Evolutionary conservation across 2,329 filamentous ascomycete genomes (phyloP).

Genomic region (Cladophialophora psammophila): DNA sequence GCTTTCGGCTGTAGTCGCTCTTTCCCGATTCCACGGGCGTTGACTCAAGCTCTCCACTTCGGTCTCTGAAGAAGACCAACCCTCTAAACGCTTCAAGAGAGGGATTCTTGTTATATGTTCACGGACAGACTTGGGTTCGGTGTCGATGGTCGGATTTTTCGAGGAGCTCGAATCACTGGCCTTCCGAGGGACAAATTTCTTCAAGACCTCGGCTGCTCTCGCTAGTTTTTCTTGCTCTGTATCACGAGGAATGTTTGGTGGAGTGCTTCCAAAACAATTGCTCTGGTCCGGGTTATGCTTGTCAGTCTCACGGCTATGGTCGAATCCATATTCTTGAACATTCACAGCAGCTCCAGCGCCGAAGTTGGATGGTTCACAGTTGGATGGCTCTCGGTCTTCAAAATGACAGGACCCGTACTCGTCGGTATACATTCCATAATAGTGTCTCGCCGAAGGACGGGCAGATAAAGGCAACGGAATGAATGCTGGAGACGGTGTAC

Average conservation of each 20-base stretch:
- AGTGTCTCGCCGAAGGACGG: not conserved
- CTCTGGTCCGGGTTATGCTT: not conserved
- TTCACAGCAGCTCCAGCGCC: not conserved
- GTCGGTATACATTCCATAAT: slow-evolving; percentile 14
- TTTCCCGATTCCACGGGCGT: not conserved
- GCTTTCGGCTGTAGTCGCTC: not conserved
- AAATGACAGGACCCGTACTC: slow-evolving; percentile 30
- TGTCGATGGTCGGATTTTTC: not conserved
- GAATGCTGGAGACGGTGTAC: slow-evolving; percentile 26
- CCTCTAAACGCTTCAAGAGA: not conserved
- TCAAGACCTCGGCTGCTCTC: slow-evolving; percentile 17
- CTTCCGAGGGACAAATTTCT: slow-evolving; percentile 4
- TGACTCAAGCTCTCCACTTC: not conserved
- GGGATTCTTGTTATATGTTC: not conserved
- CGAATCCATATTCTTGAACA: not conserved
- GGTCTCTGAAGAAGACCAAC: not conserved
- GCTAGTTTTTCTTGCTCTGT: slow-evolving; percentile 11
- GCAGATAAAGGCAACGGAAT: slow-evolving; percentile 23
- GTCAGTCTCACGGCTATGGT: not conserved
- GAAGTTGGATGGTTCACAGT: not conserved
- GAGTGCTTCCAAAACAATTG: not conserved
- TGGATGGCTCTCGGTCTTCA: slow-evolving; percentile 8
- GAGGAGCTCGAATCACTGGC: not conserved
- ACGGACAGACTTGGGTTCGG: not conserved
- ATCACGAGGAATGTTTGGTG: not conserved